Base-by-base conservation (phyloP, 1,284 basidiomycete species). In the Pisolithus thermaeus region DNA sequence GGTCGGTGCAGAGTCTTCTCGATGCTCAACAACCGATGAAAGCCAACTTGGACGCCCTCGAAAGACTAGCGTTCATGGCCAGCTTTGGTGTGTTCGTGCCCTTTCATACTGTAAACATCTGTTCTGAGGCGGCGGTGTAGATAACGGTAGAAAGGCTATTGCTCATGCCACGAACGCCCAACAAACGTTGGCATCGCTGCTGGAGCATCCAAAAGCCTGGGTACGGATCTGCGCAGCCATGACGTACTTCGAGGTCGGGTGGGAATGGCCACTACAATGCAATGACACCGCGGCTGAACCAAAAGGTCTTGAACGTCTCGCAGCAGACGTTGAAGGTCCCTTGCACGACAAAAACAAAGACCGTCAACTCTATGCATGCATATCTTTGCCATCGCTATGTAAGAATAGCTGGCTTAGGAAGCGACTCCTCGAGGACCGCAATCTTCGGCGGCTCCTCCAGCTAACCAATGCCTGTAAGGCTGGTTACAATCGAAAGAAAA, bases 31-130 rank as follows among this genome's bases (percentile, higher is more conserved):
- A 40, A 32, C 47, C 37, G 1, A 44, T 51, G 8, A 52, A 53
- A 25, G 49, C 57, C 5, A 55, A 56, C 22, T 27, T 59, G 20
- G 61, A 66, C 1, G 47, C 46, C 5, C 48, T 68, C 4, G 62
- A 69, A n/a, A 62, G 61, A 23, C 46, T 66, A 12, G 61, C 65
- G 1, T 66, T 69, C 52, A 62, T 69, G 58, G 63, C 65, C 2
- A 56, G 55, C 43, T 69, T 66, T 11, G 49, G 64, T 66, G 27
- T 18, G 62, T 35, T 39, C 7, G 42, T 40, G 9, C 0, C 16
- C 6, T 40, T 14, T 20, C 28, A 7, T 11, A 3, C 28, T 2
- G 44, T 14, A 4, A 3, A 9, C 3, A 39, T 30, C 3, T 20
- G 20, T 6, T 40, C 9, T 50, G 27, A 57, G 8, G 39, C 35